Base-by-base conservation (phyloP, 306 rosid species). In the Ceratonia siliqua region DNA sequence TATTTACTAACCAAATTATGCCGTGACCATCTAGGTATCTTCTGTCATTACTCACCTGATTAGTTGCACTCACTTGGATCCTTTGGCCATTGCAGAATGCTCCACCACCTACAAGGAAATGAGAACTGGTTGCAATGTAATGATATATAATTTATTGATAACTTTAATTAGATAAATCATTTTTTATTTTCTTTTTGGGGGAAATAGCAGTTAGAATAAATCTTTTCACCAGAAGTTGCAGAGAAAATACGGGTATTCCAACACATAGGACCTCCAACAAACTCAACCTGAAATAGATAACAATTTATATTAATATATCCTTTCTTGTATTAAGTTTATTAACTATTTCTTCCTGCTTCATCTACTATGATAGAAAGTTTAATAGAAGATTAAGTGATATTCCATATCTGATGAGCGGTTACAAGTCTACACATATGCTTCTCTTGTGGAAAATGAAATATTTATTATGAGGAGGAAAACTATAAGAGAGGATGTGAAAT, bases 231-330 rank as follows among this genome's bases (percentile, higher is more conserved):
- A 50, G 97, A 82, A 72, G 85, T 87, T 76, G 99, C 97, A 83
- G 96, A 84, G 83, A 94, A 94, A 54, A 67, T 84, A 77, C 96
- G 92, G 17, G 92, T 92, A 80, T 90, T 90, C 99, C 99, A 94
- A 76, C 99, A 94, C 95, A 94, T 85, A 25, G 97, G 97, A 52
- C 97, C 99, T 25, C 99, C 99, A 68, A 94, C 96, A 65, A 94
- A 92, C 86, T 94, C 99, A 58, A 94, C 98, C 94, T 94, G 88
- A 76, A 70, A 76, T 67, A 65, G 15, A 82, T 52, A 70, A 57
- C 41, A 59, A 10, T 4, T 10, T 30, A 18, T 25, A 43, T 74
- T 42, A 77, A 49, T 39, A 56, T 70, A 81, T 54, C 27, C 32
- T 32, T 56, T 43, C 43, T 38, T 52, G 61, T 24, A 22, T 62